These are phyloP conservation scores for Arxiozyma telluris DNA, from an alignment of 1,139 yeast species.

Conservation along the genomic window DNA sequence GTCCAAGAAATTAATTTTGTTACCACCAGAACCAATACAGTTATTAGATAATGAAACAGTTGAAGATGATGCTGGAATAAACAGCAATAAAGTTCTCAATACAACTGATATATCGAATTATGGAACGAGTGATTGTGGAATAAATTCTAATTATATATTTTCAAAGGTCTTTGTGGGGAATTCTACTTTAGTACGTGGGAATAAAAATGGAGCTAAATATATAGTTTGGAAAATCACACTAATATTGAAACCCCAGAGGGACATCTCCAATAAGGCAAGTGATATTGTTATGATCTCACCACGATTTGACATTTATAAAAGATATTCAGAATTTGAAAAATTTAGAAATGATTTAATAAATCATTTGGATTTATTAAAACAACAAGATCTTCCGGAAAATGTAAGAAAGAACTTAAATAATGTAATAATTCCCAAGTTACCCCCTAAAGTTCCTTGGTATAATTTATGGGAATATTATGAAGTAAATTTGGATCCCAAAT, in stretches of 20 bases:
- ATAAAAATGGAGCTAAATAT: slow-evolving; percentile 17
- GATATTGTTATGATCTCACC: slow-evolving; percentile 3
- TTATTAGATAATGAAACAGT: slow-evolving; percentile 13
- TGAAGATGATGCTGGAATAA: slow-evolving; percentile 5
- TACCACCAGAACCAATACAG: slow-evolving; percentile 23
- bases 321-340: slow-evolving; percentile 24
- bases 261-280: slow-evolving; percentile 1
- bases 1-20: slow-evolving; percentile 11
- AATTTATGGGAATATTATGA: slow-evolving; percentile 23
- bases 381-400: background rate
- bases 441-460: slow-evolving; percentile 28
- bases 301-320: slow-evolving; percentile 17
- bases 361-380: background rate
- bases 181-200: slow-evolving; percentile 23
- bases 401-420: background rate
- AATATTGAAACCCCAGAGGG: slow-evolving; percentile 13
- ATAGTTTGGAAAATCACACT: slow-evolving; percentile 25
- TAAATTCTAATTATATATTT: slow-evolving; percentile 7
- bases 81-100: background rate
- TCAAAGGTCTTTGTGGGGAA: slow-evolving; percentile 16
- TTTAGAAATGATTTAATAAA: slow-evolving; percentile 14
- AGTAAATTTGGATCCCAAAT: slow-evolving; percentile 19
- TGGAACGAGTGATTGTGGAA: slow-evolving; percentile 6
- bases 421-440: slow-evolving; percentile 19
- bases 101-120: background rate